phyloP scores from a whole-genome alignment of 75 land plant species.

The Pseudotsuga menziesii region DNA sequence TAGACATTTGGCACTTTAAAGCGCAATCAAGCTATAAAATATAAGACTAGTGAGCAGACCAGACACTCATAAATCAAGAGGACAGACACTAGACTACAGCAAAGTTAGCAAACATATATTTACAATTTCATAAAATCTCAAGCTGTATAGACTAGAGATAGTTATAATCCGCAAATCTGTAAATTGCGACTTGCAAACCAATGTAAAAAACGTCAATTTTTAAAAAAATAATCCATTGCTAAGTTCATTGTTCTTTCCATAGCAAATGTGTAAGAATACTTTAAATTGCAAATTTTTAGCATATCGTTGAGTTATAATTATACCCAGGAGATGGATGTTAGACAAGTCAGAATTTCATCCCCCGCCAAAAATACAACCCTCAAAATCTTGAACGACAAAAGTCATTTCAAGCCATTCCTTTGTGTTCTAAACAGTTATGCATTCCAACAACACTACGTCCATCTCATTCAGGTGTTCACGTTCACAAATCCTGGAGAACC shows the following conservation, averaged over 20 bases:
- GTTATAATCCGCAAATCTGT: neutral
- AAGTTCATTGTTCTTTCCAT: neutral
- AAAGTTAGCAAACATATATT: too few species aligned
- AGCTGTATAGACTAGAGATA: too few species aligned
- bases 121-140: too few species aligned
- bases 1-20: too few species aligned
- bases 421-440: neutral
- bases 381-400: neutral
- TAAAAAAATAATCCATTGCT: neutral
- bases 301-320: neutral
- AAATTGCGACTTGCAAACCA: neutral
- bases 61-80: too few species aligned
- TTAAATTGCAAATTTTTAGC: neutral
- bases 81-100: too few species aligned
- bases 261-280: neutral
- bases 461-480: neutral
- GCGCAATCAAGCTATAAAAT: too few species aligned
- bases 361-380: neutral
- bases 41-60: too few species aligned
- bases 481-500: constrained; percentile 1
- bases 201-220: neutral
- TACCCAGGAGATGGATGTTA: neutral
- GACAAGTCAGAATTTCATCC: neutral
- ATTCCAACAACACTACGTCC: neutral
- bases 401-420: neutral